Base-by-base conservation (phyloP, 208 protist species). In the Trypanosoma mega region DNA sequence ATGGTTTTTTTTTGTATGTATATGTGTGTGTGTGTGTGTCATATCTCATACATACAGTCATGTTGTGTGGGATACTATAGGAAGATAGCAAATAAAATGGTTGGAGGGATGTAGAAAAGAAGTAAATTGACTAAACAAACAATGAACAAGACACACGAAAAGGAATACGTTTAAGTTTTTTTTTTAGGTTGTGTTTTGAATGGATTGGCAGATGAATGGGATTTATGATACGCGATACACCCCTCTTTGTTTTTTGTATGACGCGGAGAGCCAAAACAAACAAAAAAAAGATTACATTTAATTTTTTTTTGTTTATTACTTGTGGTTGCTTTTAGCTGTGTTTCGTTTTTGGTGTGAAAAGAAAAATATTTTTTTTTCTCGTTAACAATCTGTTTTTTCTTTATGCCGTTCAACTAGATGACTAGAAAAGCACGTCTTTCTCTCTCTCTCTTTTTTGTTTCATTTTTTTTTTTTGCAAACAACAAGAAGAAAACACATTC, bases 301-400 rank as follows among this genome's bases (percentile, higher is more conserved):
- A 39, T 12, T 12, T 16, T 39, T 39, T 39, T 39, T 39, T 16
- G 6, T 39, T 16, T 12, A 39, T 39, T 12, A 39, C 12, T 39
- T 39, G 8, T 39, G 34, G 6, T 39, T 39, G 12, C 12, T 6
- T 39, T 16, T 39, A 39, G 34, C 12, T 39, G 12, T 39, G 6
- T 39, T 39, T 43, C 18, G 4, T 56, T 56, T 34, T 43, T 41
- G 34, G 4, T 56, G 50, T 5, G 9, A 41, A 30, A 43, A 56
- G 5, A 52, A n/a, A 31, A 52, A 16, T 31, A 31, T 52, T 33
- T 21, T 7, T 48, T 48, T 48, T 48, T 23, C 24, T 48, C n/a
- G 24, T 8, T 8, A 48, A 9, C 24, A 48, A 7, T 20, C 24
- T 57, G n/a, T 44, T 41, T 1, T 5, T 8, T 39, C n/a, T 27